These are phyloP conservation scores for Nitzschia sp. DNA, from an alignment of 108 stramenopile genomes.

Conservation along the genomic window DNA sequence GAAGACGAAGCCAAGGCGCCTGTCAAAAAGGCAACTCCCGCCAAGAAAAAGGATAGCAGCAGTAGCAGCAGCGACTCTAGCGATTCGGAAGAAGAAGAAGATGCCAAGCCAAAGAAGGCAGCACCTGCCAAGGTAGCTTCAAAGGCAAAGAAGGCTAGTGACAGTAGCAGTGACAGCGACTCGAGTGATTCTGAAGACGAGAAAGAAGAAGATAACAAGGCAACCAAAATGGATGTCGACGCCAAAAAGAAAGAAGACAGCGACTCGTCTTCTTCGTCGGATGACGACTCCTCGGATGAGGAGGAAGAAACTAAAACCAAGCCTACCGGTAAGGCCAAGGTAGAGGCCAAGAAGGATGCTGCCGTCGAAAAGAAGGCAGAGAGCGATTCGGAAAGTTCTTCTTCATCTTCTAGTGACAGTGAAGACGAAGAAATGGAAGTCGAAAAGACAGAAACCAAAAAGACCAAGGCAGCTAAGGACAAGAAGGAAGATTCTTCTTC, in stretches of 20 bases:
- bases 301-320: constrained; percentile 39
- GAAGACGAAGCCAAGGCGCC: constrained; percentile 18
- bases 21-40: constrained; percentile 5
- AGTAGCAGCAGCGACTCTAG: constrained; percentile 11
- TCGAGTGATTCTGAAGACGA: too few species aligned
- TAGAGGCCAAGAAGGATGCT: constrained; percentile 24
- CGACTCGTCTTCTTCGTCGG: constrained; percentile 16
- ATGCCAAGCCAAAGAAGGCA: too few species aligned
- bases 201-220: constrained; percentile 12
- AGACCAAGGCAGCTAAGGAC: constrained; percentile 16
- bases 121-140: too few species aligned
- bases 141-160: too few species aligned
- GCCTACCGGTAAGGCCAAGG: neutral
- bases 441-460: constrained; percentile 23
- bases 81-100: constrained; percentile 26
- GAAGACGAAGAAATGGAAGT: constrained; percentile 13
- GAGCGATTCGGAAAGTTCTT: neutral
- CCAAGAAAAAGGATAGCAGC: constrained; percentile 7
- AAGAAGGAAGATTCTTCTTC: constrained; percentile 34
- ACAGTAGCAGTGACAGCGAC: too few species aligned
- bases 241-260: constrained; percentile 39
- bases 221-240: constrained; percentile 29
- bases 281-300: constrained; percentile 29
- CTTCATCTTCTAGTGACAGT: constrained; percentile 1
- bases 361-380: too few species aligned